Evolutionary conservation across 495 filamentous ascomycete genomes (phyloP), one percentile per base, ranked within the genome.

Genomic region (Lepidopterella palustris): DNA sequence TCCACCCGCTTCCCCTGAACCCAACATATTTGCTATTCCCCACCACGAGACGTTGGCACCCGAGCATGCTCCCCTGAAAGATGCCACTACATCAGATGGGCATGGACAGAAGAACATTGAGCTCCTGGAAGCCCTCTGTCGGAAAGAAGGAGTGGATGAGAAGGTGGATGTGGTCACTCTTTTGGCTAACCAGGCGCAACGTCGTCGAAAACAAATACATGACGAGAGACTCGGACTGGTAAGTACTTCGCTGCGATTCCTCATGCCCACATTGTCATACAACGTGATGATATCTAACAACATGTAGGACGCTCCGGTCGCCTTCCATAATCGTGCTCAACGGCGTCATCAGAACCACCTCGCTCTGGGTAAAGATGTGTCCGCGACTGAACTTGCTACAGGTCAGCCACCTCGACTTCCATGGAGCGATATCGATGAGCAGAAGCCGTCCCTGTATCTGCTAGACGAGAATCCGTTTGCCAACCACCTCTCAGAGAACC

Each of bases 51-150:
- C 20, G 9, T 6, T 54, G 8, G 8, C n/a, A 13, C 51, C 51
- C 13, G 51, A 54, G 15, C 51, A 54, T 9, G 51, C 51, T 20
- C 51, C 51, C n/a, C 20, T 54, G 4, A 27, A 32, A 13, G 51
- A 39, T 2, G 28, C 15, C 25, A 27, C 28, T 3, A 3, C 4
- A 23, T 8, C 20, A n/a, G 26, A 9, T 29, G 23, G 24, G n/a
- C 26, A 31, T 31, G 51, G 51, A 21, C 25, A 32, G n/a, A 39
- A 54, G 51, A 54, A 54, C 25, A 54, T 54, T 18, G 28, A 54
- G n/a, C 25, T 54, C 13, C 23, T 54, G 13, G 25, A 54, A 20
- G 15, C 15, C 2, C 51, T 54, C 23, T 13, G 51, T 3, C 15
- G 18, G 4, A 54, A 54, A 54, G 35, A 42, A 11, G 35, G 35